phyloP scores from a whole-genome alignment of 768 basidiomycete genomes.

The Tubosaeta brunneosetosa region DNA sequence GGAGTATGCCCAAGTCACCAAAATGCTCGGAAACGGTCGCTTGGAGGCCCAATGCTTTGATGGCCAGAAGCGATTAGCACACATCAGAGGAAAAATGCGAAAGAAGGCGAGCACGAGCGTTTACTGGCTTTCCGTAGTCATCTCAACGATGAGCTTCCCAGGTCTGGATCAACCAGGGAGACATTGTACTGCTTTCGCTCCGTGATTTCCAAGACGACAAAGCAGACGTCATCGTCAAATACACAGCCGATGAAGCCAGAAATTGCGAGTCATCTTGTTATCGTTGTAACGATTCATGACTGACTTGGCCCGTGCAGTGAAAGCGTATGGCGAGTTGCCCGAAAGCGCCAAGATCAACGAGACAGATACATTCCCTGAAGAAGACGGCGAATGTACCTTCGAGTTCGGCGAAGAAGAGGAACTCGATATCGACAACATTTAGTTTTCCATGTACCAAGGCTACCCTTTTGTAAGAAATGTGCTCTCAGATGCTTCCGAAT shows the following conservation, averaged over 20 bases:
- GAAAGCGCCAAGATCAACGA: slow-evolving; percentile 97
- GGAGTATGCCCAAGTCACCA: slow-evolving; percentile 96
- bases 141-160: slow-evolving; percentile 28
- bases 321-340: slow-evolving; percentile 97
- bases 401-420: slow-evolving; percentile 89
- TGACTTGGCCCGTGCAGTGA: slow-evolving; percentile 47
- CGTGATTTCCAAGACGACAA: slow-evolving; percentile 99
- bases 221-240: slow-evolving; percentile 99
- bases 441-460: slow-evolving; percentile 24
- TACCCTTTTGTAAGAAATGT: slow-evolving; percentile 14
- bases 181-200: slow-evolving; percentile 89
- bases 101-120: slow-evolving; percentile 72
- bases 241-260: slow-evolving; percentile 92
- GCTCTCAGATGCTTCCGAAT: neutral
- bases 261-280: slow-evolving; percentile 47
- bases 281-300: slow-evolving; percentile 2
- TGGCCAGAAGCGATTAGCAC: slow-evolving; percentile 94
- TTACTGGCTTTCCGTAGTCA: neutral
- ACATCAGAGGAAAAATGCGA: slow-evolving; percentile 98
- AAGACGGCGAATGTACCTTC: slow-evolving; percentile 84
- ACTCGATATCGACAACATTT: slow-evolving; percentile 89
- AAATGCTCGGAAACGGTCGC: slow-evolving; percentile 98
- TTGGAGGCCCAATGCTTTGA: slow-evolving; percentile 97
- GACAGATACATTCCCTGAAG: slow-evolving; percentile 89
- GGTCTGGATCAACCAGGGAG: slow-evolving; percentile 99